phyloP scores from a whole-genome alignment of 805 yeast species.

The Zygotorulaspora danielsina region DNA sequence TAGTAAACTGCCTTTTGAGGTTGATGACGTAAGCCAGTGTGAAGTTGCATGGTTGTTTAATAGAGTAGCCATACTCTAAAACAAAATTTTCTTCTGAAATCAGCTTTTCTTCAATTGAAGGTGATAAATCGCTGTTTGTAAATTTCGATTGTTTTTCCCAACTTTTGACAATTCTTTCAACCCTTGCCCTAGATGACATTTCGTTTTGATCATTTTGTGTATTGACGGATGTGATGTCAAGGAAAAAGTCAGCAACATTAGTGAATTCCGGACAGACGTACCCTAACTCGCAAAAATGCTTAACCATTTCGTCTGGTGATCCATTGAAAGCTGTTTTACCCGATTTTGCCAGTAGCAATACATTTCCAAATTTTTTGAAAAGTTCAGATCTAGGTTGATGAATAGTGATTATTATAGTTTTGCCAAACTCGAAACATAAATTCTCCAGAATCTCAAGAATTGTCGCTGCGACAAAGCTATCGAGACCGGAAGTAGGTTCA shows the following conservation, averaged over 20 bases:
- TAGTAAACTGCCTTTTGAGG: conserved; percentile 37
- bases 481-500: conserved; percentile 89
- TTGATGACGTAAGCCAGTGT: conserved; percentile 36
- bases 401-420: conserved; percentile 70
- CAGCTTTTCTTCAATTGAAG: conserved; percentile 3
- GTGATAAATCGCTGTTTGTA: background rate
- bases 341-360: conserved; percentile 69
- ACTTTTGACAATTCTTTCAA: conserved; percentile 34
- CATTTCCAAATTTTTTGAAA: conserved; percentile 60
- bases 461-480: conserved; percentile 69
- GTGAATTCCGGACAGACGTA: conserved; percentile 54
- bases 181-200: conserved; percentile 38
- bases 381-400: conserved; percentile 78
- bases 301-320: conserved; percentile 40
- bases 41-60: conserved; percentile 22
- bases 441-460: conserved; percentile 57
- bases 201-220: conserved; percentile 44
- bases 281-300: conserved; percentile 48
- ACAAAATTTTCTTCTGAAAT: conserved; percentile 17
- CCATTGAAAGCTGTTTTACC: conserved; percentile 71
- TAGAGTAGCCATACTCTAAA: conserved; percentile 18
- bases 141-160: conserved; percentile 35
- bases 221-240: conserved; percentile 64
- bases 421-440: conserved; percentile 50
- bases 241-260: conserved; percentile 69